A percentile compares a stretch with the other conserved stretches of the same genome.
phyloP scores from a whole-genome alignment of 1,139 yeast species.

The Suhomyces ambrosiae region DNA sequence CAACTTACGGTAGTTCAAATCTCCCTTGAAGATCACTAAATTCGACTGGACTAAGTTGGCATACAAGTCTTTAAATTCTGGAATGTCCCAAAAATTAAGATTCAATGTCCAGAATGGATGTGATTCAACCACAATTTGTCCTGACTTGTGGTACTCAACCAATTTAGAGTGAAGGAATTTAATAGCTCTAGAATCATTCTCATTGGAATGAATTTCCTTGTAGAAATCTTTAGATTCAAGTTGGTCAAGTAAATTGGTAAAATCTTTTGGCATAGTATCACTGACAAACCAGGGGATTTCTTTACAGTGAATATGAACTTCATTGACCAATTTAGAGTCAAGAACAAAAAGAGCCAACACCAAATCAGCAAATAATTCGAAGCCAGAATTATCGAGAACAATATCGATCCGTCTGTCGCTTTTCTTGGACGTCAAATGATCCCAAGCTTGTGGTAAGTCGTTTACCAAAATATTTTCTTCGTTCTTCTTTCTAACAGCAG shows the following conservation, averaged over 20 bases:
- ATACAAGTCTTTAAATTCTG: conserved; percentile 49
- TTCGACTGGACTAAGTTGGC: conserved; percentile 55
- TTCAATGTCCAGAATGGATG: conserved; percentile 86
- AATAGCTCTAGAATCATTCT: conserved; percentile 27
- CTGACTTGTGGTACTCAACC: conserved; percentile 47
- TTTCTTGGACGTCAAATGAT: conserved; percentile 33
- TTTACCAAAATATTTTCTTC: conserved; percentile 82
- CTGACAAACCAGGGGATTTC: conserved; percentile 97
- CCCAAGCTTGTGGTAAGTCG: conserved; percentile 74
- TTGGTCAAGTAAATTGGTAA: conserved; percentile 59
- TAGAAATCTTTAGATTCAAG: conserved; percentile 57
- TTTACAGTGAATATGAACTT: conserved; percentile 83
- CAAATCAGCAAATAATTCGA: conserved; percentile 89
- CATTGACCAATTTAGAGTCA: conserved; percentile 63
- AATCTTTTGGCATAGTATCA: conserved; percentile 87
- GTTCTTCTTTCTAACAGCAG: conserved; percentile 78
- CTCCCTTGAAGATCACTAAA: conserved; percentile 89
- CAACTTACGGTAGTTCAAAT: conserved; percentile 89
- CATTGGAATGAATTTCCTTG: conserved; percentile 39
- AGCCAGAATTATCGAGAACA: conserved; percentile 92
- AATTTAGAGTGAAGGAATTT: conserved; percentile 52
- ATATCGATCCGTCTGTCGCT: conserved; percentile 65
- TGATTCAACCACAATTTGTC: conserved; percentile 58
- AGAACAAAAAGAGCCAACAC: conserved; percentile 72
- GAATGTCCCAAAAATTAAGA: conserved; percentile 71